Conservation (phyloP, 2,329 filamentous ascomycete species). For the Hypoxylon sp. region DNA sequence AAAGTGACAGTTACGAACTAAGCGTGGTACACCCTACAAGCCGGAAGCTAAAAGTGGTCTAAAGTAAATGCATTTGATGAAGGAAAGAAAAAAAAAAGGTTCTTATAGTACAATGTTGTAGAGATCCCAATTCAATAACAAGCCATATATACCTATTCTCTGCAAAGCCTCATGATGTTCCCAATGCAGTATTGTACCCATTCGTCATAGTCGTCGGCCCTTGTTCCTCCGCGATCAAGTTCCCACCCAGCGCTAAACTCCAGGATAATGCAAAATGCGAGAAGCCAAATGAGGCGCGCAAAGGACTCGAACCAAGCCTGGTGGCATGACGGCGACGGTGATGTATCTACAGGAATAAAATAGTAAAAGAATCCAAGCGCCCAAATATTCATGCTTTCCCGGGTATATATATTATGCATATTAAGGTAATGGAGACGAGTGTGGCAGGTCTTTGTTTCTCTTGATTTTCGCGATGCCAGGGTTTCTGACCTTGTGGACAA, state of each 20-base stretch:
- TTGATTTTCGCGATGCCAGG: slow-evolving; percentile 62
- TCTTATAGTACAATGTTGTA: slow-evolving; percentile 8
- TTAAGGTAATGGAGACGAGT: slow-evolving; percentile 55
- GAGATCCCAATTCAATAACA: slow-evolving; percentile 20
- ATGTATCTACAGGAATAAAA: slow-evolving; percentile 33
- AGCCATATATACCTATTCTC: slow-evolving; percentile 29
- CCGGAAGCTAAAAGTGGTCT: slow-evolving; percentile 9
- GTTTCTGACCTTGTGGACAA: slow-evolving; percentile 79
- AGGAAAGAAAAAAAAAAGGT: background rate
- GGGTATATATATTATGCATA: slow-evolving; percentile 44
- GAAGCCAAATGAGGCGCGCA: slow-evolving; percentile 25
- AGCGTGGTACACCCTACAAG: slow-evolving; percentile 3
- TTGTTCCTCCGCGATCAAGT: slow-evolving; percentile 40
- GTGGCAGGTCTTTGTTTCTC: slow-evolving; percentile 53
- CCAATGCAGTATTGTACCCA: slow-evolving; percentile 24
- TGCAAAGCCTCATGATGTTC: slow-evolving; percentile 16
- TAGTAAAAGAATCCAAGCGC: slow-evolving; percentile 21
- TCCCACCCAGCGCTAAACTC: slow-evolving; percentile 44
- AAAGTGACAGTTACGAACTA: slow-evolving; percentile 27
- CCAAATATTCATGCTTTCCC: slow-evolving; percentile 19
- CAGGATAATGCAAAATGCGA: slow-evolving; percentile 40
- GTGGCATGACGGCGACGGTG: slow-evolving; percentile 1
- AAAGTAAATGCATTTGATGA: slow-evolving; percentile 1
- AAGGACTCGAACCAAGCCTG: slow-evolving; percentile 31
- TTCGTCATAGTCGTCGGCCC: slow-evolving; percentile 40